A percentile compares a stretch with the other conserved stretches of the same genome.
phyloP scores from a whole-genome alignment of 257 asterid genomes.

The Coffea canephora region DNA sequence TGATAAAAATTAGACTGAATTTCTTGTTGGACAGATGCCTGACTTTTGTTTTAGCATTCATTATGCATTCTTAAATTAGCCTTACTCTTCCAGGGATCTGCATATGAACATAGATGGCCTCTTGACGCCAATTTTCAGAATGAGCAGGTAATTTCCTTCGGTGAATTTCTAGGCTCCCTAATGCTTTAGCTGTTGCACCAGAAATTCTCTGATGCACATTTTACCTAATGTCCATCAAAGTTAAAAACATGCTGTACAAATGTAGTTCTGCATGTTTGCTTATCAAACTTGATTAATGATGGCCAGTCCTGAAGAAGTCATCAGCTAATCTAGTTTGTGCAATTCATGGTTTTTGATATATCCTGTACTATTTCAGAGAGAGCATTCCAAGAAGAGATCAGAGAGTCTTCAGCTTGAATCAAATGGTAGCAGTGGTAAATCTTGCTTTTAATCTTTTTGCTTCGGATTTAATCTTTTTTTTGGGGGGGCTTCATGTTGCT shows the following conservation, averaged over 20 bases:
- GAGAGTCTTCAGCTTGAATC: constrained; percentile 69
- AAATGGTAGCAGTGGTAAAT: constrained; percentile 65
- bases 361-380: constrained; percentile 54
- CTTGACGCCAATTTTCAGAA: constrained; percentile 64
- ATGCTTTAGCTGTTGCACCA: not conserved
- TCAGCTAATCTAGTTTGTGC: not conserved
- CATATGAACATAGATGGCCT: constrained; percentile 73
- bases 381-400: constrained; percentile 56
- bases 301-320: not conserved
- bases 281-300: not conserved
- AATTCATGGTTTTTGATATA: constrained; percentile 8
- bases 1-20: constrained; percentile 8
- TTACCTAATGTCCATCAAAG: not conserved
- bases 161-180: constrained; percentile 11
- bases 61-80: constrained; percentile 8
- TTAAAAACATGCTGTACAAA: not conserved
- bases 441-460: constrained; percentile 14
- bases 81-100: constrained; percentile 45
- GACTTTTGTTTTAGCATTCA: constrained; percentile 15
- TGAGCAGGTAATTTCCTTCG: constrained; percentile 68
- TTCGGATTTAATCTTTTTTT: constrained; percentile 11
- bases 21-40: constrained; percentile 11
- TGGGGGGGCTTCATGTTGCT: constrained; percentile 21
- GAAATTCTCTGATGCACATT: not conserved
- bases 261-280: not conserved